Base-by-base conservation (phyloP, 2,329 filamentous ascomycete species). In the Daldinia sp. region DNA sequence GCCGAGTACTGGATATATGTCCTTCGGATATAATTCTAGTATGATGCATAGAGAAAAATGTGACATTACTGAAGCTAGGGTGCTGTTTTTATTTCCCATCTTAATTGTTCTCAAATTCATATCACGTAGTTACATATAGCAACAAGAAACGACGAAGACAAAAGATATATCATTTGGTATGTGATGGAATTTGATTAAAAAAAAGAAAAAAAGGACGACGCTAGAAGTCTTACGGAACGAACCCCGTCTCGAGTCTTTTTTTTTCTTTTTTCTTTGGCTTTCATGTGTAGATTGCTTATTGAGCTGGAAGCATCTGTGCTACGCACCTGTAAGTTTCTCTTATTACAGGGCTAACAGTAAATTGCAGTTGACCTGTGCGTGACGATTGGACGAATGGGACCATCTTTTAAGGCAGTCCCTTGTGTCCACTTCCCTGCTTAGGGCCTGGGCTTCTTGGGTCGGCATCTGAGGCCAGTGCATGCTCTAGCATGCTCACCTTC, bases 321-420 rank as follows among this genome's bases (percentile, higher is more conserved):
- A 15, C 19, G 39, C 39, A 43, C 39, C 39, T 49, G 52, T 59
- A 56, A 34, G 35, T 58, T 50, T 17, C 47, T 61, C 50, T 43
- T 58, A 63, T 59, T 66, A 21, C 55, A 66, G 41, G 58, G 54
- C 63, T 34, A 61, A 56, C 56, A 63, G 57, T 39, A 66, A 66
- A 66, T 66, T 66, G 57, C 63, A 55, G 56, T 66, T 61, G 63
- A 61, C 57, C 63, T 48, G 53, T 64, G 64, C 53, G 64, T 52
- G 45, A 48, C 39, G 41, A 64, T 64, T 50, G 43, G 35, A 54
- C 64, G 57, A 64, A 66, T 64, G 34, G 35, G 49, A 64, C 55
- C 29, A 52, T 47, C 29, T 56, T 32, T 39, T 51, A 41, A 48
- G 47, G 30, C 9, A 29, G 21, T 13, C 17, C 57, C 64, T 50